Conservation (phyloP, 2,329 filamentous ascomycete genomes). For the Alternaria metachromatica region DNA sequence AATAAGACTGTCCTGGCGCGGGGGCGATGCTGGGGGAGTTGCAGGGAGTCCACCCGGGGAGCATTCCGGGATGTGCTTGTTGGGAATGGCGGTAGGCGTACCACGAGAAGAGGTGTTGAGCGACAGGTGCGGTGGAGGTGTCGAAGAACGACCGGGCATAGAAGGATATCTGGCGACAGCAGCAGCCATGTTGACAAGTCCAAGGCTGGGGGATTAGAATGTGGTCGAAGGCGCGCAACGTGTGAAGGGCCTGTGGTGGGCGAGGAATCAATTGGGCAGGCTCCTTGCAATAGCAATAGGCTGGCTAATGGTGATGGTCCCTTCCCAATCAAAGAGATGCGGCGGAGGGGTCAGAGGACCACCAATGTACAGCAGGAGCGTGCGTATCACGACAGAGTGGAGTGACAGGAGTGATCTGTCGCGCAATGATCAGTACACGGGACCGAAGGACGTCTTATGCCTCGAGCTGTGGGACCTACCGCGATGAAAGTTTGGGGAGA, state of each 20-base stretch:
- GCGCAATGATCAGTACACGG: constrained; percentile 23
- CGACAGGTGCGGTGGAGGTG: constrained; percentile 61
- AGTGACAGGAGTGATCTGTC: constrained; percentile 19
- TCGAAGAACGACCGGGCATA: constrained; percentile 47
- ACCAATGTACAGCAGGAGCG: constrained; percentile 20
- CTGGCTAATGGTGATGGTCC: constrained; percentile 7
- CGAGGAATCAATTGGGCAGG: constrained; percentile 7
- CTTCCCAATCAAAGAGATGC: constrained; percentile 20
- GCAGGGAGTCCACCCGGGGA: constrained; percentile 73
- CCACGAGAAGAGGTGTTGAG: constrained; percentile 64
- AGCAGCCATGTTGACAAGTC: constrained; percentile 50
- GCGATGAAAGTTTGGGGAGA: constrained; percentile 11
- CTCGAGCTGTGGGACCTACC: constrained; percentile 13
- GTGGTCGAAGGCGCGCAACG: constrained; percentile 39
- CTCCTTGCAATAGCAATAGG: constrained; percentile 7
- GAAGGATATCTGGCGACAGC: constrained; percentile 50
- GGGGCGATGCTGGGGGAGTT: constrained; percentile 65
- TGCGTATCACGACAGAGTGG: constrained; percentile 18
- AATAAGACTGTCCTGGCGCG: constrained; percentile 61
- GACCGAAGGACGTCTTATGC: background rate
- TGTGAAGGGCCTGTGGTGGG: constrained; percentile 17
- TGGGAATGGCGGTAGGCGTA: constrained; percentile 71
- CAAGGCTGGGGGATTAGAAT: constrained; percentile 12
- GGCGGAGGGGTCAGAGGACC: constrained; percentile 7
- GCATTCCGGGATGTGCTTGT: constrained; percentile 90